Evolutionary conservation across 305 asterid genomes (phyloP).

Genomic region (Ilex paraguariensis): DNA sequence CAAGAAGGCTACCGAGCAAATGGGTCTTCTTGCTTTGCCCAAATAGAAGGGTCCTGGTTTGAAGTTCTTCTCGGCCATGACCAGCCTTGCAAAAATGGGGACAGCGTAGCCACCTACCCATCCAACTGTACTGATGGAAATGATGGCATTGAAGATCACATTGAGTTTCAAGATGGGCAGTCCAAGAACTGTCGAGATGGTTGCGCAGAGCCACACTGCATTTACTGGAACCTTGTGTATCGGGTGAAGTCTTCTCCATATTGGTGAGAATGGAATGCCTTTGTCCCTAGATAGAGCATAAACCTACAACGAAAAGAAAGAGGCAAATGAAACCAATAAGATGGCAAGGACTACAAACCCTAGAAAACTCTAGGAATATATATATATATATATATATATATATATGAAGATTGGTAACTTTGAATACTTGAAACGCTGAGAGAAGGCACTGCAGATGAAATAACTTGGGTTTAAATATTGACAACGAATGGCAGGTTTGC

Average conservation of each 20-base stretch:
- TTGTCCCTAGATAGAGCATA: constrained; percentile 39
- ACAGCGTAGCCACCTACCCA: constrained; percentile 45
- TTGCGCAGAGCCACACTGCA: constrained; percentile 42
- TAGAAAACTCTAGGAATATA: too few species aligned
- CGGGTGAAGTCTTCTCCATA: constrained; percentile 33
- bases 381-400: too few species aligned
- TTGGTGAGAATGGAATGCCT: constrained; percentile 36
- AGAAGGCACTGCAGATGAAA: too few species aligned
- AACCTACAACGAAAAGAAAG: constrained; percentile 15
- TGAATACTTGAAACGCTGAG: too few species aligned
- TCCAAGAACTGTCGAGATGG: constrained; percentile 30
- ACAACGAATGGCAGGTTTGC: too few species aligned
- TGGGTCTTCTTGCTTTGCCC: constrained; percentile 32
- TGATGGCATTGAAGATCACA: constrained; percentile 38
- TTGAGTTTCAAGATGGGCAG: constrained; percentile 38
- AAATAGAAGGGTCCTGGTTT: constrained; percentile 40
- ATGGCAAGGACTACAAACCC: too few species aligned
- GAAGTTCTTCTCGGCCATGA: constrained; percentile 29
- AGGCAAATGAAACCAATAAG: neutral
- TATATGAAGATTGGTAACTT: too few species aligned
- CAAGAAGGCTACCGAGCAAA: constrained; percentile 33
- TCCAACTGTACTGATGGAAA: constrained; percentile 41
- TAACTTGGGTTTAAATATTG: too few species aligned
- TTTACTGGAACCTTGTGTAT: constrained; percentile 40
- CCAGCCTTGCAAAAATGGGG: constrained; percentile 37